Evolutionary conservation across 495 filamentous ascomycete genomes (phyloP), one percentile per base, ranked within the genome.

Genomic region (Articulospora tetracladia): DNA sequence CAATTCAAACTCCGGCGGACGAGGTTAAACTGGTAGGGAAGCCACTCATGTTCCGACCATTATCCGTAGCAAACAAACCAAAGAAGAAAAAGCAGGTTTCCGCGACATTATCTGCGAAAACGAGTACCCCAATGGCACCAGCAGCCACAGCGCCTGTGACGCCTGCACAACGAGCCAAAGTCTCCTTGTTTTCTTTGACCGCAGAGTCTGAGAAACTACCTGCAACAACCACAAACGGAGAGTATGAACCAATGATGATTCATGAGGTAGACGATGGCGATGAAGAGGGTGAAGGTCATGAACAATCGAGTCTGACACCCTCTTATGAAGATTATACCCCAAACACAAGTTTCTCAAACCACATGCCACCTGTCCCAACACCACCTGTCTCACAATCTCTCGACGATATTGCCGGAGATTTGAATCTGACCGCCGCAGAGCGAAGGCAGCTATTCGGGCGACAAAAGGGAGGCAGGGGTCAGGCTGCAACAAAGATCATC

Each of bases 371-470:
- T 34, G 59, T 60, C 11, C 64, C 61, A 52, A 63, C 64, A 15
- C 47, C 61, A 44, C 47, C 66, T 10, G 48, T 63, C 19, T 61
- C 73, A 1, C 75, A 82, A 41, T 82, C 82, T 20, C 77, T 94
- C 24, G 73, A 79, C 62, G 73, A 77, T 53, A 86, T 95, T 26
- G 88, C 91, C 25, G 72, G 82, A 44, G 84, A 88, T 63, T 79
- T 96, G 32, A 87, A 90, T 58, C 84, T 97, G 23, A 87, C 90
- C 6, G 81, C 79, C 2, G 74, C 88, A 0, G 84, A 89, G 51
- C 80, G 85, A 50, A 86, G 92, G 23, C 92, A 93, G 60, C 84
- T 97, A 11, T 90, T 97, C 60, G 92, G 92, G 25, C 86, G 92
- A 3, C 71, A 76, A 56, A 71, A 71, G 68, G 48, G 53, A 13